A percentile compares a stretch with the other conserved stretches of the same genome.
Evolutionary conservation across 495 filamentous ascomycete genomes (phyloP).

Genomic region (Pyrenula massariospora): DNA sequence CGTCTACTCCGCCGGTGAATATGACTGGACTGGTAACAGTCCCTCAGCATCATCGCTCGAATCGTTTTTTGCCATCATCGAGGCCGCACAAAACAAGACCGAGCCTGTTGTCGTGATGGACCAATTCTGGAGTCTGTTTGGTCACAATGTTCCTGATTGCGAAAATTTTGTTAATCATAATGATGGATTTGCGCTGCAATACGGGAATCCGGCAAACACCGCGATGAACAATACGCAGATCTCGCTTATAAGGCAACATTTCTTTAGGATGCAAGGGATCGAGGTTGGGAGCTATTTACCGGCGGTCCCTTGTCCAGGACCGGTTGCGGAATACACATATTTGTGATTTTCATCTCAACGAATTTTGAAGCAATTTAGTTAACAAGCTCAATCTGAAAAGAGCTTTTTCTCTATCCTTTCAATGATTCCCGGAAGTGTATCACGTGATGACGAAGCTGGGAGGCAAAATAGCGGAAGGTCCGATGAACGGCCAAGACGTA

Average conservation of each 20-base stretch:
- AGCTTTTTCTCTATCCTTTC: too few species aligned
- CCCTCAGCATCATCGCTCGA: not conserved
- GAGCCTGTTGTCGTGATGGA: not conserved
- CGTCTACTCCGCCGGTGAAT: not conserved
- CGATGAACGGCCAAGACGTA: too few species aligned
- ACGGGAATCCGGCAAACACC: not conserved
- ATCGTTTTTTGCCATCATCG: not conserved
- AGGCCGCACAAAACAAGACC: not conserved
- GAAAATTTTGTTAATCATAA: not conserved
- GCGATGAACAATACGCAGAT: not conserved
- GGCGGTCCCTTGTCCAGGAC: not conserved
- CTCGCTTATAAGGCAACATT: not conserved
- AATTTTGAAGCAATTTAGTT: too few species aligned
- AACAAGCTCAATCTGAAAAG: too few species aligned
- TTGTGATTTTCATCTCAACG: too few species aligned
- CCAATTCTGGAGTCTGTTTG: not conserved
- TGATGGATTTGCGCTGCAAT: not conserved
- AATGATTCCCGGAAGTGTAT: too few species aligned
- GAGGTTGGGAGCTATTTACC: not conserved
- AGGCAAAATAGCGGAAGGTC: too few species aligned
- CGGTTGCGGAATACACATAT: not conserved
- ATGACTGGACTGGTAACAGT: not conserved
- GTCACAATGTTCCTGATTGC: not conserved
- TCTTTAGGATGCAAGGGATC: not conserved
- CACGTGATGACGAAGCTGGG: too few species aligned